Percentiles rank a stretch among this genome's conserved stretches.
Evolutionary conservation across 2,329 filamentous ascomycete genomes (phyloP).

Genomic region (Neoscytalidium dimidiatum): DNA sequence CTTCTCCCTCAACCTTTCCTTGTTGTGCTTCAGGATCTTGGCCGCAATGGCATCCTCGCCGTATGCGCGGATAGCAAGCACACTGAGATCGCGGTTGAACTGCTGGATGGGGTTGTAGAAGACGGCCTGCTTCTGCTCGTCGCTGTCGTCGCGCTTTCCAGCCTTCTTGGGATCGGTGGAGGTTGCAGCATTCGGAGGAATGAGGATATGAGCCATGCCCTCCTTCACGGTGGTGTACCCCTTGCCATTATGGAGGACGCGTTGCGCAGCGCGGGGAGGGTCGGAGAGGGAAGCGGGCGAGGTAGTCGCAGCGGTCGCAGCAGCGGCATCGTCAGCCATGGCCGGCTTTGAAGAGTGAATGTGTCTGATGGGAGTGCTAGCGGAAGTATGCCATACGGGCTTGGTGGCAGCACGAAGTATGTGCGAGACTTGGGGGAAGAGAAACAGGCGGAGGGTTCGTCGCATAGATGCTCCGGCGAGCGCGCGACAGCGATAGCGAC

Average conservation of each 20-base stretch:
- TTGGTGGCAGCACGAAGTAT: neutral
- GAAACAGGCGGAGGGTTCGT: neutral
- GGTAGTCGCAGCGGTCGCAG: neutral
- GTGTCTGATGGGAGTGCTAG: neutral
- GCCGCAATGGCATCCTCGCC: constrained; percentile 66
- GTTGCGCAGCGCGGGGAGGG: constrained; percentile 32
- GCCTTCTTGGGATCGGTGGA: constrained; percentile 46
- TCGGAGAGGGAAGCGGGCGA: constrained; percentile 29
- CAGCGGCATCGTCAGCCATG: neutral
- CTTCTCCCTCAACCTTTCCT: constrained; percentile 30
- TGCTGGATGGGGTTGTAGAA: constrained; percentile 99
- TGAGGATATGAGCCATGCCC: constrained; percentile 68
- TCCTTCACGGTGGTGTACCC: constrained; percentile 65
- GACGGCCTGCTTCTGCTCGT: constrained; percentile 68
- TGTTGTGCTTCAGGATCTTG: constrained; percentile 40
- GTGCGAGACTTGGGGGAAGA: neutral
- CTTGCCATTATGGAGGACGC: constrained; percentile 49
- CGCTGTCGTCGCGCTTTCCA: constrained; percentile 44
- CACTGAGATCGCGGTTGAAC: constrained; percentile 94
- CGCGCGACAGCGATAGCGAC: too few species aligned
- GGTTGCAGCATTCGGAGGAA: constrained; percentile 56
- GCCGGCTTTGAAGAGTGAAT: neutral
- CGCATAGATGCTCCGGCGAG: neutral
- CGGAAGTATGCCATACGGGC: neutral
- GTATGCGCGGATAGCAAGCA: constrained; percentile 88